phyloP scores from a whole-genome alignment of 371 early-diverging fungal species.

The Globomyces sp. region DNA sequence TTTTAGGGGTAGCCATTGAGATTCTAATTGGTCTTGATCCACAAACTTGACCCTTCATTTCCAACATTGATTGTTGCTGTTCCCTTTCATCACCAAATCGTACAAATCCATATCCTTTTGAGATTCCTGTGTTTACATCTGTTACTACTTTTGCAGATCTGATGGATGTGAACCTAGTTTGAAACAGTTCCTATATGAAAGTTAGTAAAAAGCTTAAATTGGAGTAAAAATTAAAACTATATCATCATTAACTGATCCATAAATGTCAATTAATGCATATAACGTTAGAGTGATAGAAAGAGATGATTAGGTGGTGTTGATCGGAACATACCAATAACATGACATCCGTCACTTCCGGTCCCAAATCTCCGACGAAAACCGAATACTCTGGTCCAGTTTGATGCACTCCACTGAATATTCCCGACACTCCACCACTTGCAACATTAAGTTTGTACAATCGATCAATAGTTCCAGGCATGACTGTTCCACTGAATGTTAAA shows the following conservation, averaged over 20 bases:
- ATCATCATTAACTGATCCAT: neutral
- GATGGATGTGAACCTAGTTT: constrained; percentile 59
- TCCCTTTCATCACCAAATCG: constrained; percentile 72
- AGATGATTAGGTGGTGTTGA: neutral
- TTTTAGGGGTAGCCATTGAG: constrained; percentile 80
- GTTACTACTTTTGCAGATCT: constrained; percentile 82
- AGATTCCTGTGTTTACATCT: constrained; percentile 69
- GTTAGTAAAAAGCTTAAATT: neutral
- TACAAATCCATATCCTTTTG: constrained; percentile 80
- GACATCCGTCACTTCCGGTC: constrained; percentile 66
- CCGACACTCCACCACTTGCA: constrained; percentile 68
- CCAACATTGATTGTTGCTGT: constrained; percentile 69
- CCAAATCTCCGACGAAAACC: constrained; percentile 85
- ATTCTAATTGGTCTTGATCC: constrained; percentile 83
- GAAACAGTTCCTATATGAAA: constrained; percentile 39
- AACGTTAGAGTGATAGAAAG: neutral
- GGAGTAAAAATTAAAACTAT: neutral
- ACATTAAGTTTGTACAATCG: constrained; percentile 87
- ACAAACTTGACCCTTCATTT: constrained; percentile 71
- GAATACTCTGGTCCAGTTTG: constrained; percentile 67
- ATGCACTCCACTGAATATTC: constrained; percentile 9
- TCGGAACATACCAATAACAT: constrained; percentile 64
- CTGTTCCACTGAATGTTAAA: constrained; percentile 71
- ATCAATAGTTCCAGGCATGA: constrained; percentile 71
- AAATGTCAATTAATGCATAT: neutral